phyloP scores from a whole-genome alignment of 2,329 filamentous ascomycete genomes.

The Phialophora tarda region DNA sequence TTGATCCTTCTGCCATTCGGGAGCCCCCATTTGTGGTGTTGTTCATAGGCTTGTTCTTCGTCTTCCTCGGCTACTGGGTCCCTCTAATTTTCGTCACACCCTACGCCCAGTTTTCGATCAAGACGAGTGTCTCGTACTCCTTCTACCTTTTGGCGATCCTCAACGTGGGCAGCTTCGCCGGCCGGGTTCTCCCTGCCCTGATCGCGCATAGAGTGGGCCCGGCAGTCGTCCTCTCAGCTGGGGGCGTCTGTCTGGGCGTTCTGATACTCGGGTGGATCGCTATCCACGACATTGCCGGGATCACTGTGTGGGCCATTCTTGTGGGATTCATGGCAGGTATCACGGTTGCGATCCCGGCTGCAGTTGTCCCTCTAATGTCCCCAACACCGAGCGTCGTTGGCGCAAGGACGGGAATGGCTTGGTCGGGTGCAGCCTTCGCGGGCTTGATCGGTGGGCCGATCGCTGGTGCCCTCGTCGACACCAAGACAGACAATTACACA shows the following conservation, averaged over 20 bases:
- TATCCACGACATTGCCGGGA: constrained; percentile 6
- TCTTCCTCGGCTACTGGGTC: constrained; percentile 19
- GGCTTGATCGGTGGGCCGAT: constrained; percentile 15
- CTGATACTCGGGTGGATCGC: constrained; percentile 18
- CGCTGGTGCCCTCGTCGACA: constrained; percentile 22
- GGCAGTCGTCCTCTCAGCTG: constrained; percentile 9
- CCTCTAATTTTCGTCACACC: constrained; percentile 19
- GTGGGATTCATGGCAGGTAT: constrained; percentile 22
- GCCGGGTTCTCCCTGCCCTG: constrained; percentile 19
- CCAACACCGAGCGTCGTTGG: constrained; percentile 18
- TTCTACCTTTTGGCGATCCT: constrained; percentile 22
- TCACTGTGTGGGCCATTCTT: constrained; percentile 19
- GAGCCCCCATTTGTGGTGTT: constrained; percentile 17
- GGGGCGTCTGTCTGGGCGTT: constrained; percentile 12
- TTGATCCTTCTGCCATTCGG: constrained; percentile 20
- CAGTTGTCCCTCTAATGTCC: constrained; percentile 17
- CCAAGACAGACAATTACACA: constrained; percentile 15
- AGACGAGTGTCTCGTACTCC: constrained; percentile 18
- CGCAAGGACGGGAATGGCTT: constrained; percentile 21
- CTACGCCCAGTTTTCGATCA: constrained; percentile 19
- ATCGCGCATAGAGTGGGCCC: constrained; percentile 19
- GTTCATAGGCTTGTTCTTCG: constrained; percentile 17
- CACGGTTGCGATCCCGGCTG: constrained; percentile 18
- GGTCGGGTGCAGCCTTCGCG: constrained; percentile 15
- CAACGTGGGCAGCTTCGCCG: constrained; percentile 19